Conservation (phyloP, 2,329 filamentous ascomycete species). For the Cytospora piceicola region DNA sequence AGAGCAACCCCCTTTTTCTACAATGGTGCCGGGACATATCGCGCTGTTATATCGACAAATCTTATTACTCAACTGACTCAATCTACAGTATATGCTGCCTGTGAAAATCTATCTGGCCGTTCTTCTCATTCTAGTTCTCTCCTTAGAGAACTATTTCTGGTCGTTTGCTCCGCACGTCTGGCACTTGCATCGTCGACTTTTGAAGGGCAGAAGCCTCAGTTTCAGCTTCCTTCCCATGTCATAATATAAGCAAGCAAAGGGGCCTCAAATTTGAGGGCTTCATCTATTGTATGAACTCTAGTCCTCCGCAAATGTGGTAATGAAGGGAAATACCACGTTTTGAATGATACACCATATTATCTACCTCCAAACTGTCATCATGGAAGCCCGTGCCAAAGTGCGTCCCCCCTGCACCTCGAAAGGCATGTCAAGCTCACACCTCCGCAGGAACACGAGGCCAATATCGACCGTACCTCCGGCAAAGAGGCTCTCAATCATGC, state of each 20-base stretch:
- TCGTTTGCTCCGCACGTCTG: neutral
- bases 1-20: neutral
- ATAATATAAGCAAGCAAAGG: slow-evolving; percentile 9
- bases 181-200: neutral
- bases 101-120: neutral
- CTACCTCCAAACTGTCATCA: slow-evolving; percentile 10
- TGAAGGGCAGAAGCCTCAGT: neutral
- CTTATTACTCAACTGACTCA: slow-evolving; percentile 13
- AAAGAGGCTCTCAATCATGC: slow-evolving; percentile 74
- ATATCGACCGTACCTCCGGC: slow-evolving; percentile 53
- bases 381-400: slow-evolving; percentile 30
- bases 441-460: slow-evolving; percentile 56
- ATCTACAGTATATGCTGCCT: slow-evolving; percentile 4
- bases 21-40: neutral
- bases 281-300: slow-evolving; percentile 3
- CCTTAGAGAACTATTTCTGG: neutral
- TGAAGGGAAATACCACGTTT: slow-evolving; percentile 1
- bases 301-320: slow-evolving; percentile 5
- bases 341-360: neutral
- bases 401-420: neutral
- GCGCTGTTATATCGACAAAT: slow-evolving; percentile 12
- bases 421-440: slow-evolving; percentile 8
- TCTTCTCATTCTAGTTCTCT: slow-evolving; percentile 8
- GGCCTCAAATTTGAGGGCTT: slow-evolving; percentile 15
- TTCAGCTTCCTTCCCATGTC: slow-evolving; percentile 6